phyloP scores from a whole-genome alignment of 208 protist genomes.

The Blastocrithidia nonstop region DNA sequence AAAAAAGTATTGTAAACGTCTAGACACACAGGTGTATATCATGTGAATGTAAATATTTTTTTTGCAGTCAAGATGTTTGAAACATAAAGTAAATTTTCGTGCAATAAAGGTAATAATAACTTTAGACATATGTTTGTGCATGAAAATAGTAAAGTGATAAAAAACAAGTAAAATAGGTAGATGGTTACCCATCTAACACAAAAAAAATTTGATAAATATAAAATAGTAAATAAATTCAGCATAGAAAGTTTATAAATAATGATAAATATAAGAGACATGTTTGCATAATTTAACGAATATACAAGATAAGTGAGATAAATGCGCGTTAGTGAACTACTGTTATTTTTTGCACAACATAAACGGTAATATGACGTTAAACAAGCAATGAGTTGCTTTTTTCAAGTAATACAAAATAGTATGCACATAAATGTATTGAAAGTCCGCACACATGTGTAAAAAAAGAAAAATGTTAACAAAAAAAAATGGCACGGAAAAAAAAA shows the following conservation, averaged over 20 bases:
- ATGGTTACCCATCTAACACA: not conserved
- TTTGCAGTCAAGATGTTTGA: no score
- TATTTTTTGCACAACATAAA: not conserved
- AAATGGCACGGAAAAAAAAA: slow-evolving; percentile 10
- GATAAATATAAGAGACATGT: not conserved
- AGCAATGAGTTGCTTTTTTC: not conserved
- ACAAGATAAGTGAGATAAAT: not conserved
- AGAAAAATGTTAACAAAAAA: not conserved
- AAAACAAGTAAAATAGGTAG: slow-evolving; percentile 7
- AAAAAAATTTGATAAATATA: not conserved
- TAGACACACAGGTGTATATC: no score
- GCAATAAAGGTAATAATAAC: no score
- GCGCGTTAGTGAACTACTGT: not conserved
- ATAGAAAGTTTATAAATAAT: not conserved
- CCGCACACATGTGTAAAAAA: not conserved
- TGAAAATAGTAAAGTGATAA: slow-evolving; percentile 1
- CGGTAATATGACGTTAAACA: not conserved
- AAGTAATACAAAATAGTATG: not conserved
- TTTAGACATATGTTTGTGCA: not conserved
- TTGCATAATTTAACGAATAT: not conserved
- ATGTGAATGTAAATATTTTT: no score
- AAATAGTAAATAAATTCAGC: not conserved
- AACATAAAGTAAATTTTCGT: no score
- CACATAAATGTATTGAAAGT: not conserved
- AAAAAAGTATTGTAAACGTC: no score